Evolutionary conservation across 352 stramenopile genomes (phyloP).

Genomic region (Phytophthora constricta): DNA sequence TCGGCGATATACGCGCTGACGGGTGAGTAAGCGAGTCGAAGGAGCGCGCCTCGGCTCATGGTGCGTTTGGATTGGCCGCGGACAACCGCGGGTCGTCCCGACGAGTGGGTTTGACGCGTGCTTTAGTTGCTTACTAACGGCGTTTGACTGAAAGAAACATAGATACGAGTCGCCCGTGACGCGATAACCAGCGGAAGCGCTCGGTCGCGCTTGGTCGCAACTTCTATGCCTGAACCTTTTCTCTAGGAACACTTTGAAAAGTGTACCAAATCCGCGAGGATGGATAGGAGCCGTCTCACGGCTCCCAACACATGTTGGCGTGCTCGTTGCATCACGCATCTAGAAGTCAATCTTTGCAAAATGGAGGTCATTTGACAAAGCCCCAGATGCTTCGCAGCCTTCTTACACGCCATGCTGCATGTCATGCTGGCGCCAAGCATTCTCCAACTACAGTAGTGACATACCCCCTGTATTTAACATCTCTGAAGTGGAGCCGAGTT

Average conservation of each 20-base stretch:
- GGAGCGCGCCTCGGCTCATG: background rate
- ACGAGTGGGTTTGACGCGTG: background rate
- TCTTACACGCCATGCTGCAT: too few species aligned
- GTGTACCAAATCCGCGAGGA: conserved; percentile 3
- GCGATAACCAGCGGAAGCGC: conserved; percentile 1
- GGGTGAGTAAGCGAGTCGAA: conserved; percentile 15
- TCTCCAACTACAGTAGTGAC: too few species aligned
- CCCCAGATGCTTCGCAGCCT: too few species aligned
- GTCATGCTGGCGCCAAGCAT: too few species aligned
- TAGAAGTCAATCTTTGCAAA: too few species aligned
- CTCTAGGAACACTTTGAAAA: background rate
- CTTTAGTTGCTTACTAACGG: conserved; percentile 22
- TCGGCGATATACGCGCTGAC: conserved; percentile 6
- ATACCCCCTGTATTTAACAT: too few species aligned
- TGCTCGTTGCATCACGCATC: too few species aligned
- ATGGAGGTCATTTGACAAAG: too few species aligned
- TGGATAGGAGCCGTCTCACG: conserved; percentile 17
- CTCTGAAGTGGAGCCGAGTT: background rate
- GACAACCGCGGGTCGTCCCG: background rate
- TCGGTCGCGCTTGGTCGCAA: background rate
- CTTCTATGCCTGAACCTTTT: background rate
- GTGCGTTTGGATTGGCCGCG: conserved; percentile 9
- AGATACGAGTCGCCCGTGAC: conserved; percentile 21
- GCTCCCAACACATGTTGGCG: conserved; percentile 5
- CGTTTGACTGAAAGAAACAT: conserved; percentile 14